Percentiles rank a stretch among this genome's conserved stretches.
phyloP scores from a whole-genome alignment of 2,329 filamentous ascomycete genomes.

The Aschersonia sp. region DNA sequence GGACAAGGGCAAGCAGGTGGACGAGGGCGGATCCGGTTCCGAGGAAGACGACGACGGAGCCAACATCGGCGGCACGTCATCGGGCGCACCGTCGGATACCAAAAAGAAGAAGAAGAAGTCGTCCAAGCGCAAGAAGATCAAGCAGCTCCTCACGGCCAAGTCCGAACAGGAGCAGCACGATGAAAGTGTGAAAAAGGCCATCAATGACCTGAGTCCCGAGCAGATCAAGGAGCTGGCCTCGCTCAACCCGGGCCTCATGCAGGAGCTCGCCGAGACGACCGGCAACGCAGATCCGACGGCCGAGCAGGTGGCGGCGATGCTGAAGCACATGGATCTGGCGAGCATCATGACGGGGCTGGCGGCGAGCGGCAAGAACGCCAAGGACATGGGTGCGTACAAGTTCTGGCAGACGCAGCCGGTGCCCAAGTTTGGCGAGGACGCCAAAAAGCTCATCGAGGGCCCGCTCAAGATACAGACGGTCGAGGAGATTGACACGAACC shows the following conservation, averaged over 20 bases:
- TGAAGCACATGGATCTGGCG: conserved; percentile 50
- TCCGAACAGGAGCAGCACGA: conserved; percentile 21
- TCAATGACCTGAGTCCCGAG: conserved; percentile 37
- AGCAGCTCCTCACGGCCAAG: conserved; percentile 25
- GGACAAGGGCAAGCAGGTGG: conserved; percentile 31
- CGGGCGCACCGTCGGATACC: conserved; percentile 7
- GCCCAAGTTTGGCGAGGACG: conserved; percentile 56
- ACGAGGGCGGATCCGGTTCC: conserved; percentile 27
- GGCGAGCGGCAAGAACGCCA: conserved; percentile 71
- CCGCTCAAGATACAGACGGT: conserved; percentile 70
- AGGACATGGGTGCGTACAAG: conserved; percentile 95
- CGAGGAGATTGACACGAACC: conserved; percentile 65
- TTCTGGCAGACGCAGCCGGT: conserved; percentile 99
- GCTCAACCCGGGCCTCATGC: conserved; percentile 58
- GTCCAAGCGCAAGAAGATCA: conserved; percentile 48
- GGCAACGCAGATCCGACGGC: conserved; percentile 20
- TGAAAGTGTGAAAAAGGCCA: conserved; percentile 28
- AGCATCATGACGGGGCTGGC: conserved; percentile 65
- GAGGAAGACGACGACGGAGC: conserved; percentile 24
- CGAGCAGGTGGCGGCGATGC: conserved; percentile 32
- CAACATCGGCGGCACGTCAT: background rate
- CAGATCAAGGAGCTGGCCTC: conserved; percentile 52
- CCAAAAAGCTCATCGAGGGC: conserved; percentile 52
- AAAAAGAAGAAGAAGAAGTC: conserved; percentile 31
- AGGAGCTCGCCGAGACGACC: conserved; percentile 30